These are phyloP conservation scores for Vanderwaltozyma yarrowii DNA, from an alignment of 805 yeast genomes.

Conservation along the genomic window DNA sequence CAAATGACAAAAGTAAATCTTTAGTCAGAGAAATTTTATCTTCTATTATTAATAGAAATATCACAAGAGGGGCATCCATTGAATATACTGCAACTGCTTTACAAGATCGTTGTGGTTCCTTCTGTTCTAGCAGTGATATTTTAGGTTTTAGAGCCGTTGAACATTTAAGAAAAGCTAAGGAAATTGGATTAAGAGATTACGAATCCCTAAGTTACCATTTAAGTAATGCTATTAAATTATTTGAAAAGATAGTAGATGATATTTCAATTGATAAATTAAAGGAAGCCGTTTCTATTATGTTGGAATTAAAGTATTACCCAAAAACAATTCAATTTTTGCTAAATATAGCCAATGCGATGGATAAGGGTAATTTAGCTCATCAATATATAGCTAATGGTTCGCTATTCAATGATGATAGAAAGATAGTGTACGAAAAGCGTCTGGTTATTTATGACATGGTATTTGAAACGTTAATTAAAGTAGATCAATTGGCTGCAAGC, in stretches of 20 bases:
- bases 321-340: conserved; percentile 81
- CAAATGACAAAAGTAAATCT: conserved; percentile 41
- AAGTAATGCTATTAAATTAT: conserved; percentile 60
- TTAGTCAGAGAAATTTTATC: conserved; percentile 79
- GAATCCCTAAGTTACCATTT: conserved; percentile 61
- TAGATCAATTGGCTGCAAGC: conserved; percentile 51
- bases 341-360: conserved; percentile 62
- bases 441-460: conserved; percentile 57
- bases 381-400: conserved; percentile 46
- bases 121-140: conserved; percentile 90
- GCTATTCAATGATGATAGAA: conserved; percentile 41
- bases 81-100: conserved; percentile 79
- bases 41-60: conserved; percentile 79
- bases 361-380: conserved; percentile 47
- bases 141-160: conserved; percentile 90
- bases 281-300: conserved; percentile 70
- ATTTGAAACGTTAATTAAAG: conserved; percentile 61
- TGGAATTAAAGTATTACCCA: conserved; percentile 64
- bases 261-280: conserved; percentile 69
- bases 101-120: conserved; percentile 89
- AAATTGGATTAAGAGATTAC: conserved; percentile 56
- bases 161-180: conserved; percentile 77
- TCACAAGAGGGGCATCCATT: conserved; percentile 85
- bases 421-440: conserved; percentile 42
- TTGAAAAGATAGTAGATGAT: conserved; percentile 71